These are phyloP conservation scores for Taxillus chinensis DNA, from an alignment of 164 flowering plant species.

Conservation along the genomic window DNA sequence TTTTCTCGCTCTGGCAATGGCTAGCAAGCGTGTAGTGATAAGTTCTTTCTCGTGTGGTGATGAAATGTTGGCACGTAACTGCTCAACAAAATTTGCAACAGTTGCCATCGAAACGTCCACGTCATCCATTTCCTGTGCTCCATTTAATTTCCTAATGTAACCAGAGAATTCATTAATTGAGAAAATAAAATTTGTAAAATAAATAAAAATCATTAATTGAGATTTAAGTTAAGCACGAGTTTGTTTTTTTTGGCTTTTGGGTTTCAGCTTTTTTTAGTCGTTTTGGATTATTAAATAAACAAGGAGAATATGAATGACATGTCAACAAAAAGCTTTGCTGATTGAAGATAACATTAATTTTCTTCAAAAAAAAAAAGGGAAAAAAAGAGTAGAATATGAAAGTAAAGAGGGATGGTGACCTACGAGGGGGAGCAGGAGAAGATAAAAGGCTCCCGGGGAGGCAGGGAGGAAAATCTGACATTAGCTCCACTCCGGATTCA, in stretches of 20 bases:
- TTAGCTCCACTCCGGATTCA: constrained; percentile 18
- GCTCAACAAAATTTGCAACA: constrained; percentile 73
- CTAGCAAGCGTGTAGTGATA: constrained; percentile 62
- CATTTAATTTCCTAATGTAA: constrained; percentile 55
- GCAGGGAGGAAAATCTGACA: constrained; percentile 50
- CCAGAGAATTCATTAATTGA: background rate
- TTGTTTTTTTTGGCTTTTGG: too few relatives aligned
- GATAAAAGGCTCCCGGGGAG: constrained; percentile 13
- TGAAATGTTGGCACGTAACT: constrained; percentile 65
- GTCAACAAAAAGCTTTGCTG: too few relatives aligned
- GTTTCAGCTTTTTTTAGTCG: too few relatives aligned
- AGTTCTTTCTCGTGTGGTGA: constrained; percentile 74
- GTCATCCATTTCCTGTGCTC: constrained; percentile 46
- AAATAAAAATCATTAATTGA: too few relatives aligned
- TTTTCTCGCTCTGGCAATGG: constrained; percentile 54
- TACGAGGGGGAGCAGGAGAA: constrained; percentile 21
- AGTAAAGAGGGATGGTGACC: constrained; percentile 10
- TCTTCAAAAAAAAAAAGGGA: background rate
- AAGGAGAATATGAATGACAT: too few relatives aligned
- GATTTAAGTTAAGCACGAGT: too few relatives aligned
- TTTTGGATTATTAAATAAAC: too few relatives aligned
- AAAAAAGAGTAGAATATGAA: background rate
- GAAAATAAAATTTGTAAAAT: too few relatives aligned
- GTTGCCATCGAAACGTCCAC: constrained; percentile 53
- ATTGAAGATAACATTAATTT: too few relatives aligned